These are phyloP conservation scores for Stephanodiscus triporus DNA, from an alignment of 108 stramenopile genomes.

Conservation along the genomic window DNA sequence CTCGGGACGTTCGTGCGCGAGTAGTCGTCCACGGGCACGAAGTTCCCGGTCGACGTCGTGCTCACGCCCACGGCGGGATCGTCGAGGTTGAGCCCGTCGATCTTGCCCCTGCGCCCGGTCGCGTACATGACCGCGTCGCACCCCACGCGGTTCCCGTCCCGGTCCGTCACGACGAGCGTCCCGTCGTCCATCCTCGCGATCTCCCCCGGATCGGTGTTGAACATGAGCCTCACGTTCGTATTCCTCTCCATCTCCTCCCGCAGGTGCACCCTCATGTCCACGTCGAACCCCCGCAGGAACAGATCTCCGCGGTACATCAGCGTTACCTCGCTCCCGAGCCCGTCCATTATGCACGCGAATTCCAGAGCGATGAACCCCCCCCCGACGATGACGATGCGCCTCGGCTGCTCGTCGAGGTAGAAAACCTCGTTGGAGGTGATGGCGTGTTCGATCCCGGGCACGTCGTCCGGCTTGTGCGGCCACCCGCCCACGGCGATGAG, in stretches of 20 bases:
- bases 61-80: slow-evolving; percentile 50
- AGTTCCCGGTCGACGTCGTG: slow-evolving; percentile 22
- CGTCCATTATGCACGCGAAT: slow-evolving; percentile 88
- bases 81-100: slow-evolving; percentile 70
- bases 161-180: slow-evolving; percentile 58
- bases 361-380: slow-evolving; percentile 94
- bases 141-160: slow-evolving; percentile 59
- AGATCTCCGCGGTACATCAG: slow-evolving; percentile 78
- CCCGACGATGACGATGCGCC: slow-evolving; percentile 83
- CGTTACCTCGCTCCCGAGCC: slow-evolving; percentile 82
- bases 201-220: slow-evolving; percentile 69
- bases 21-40: slow-evolving; percentile 66
- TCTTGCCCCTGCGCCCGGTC: slow-evolving; percentile 74
- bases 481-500: slow-evolving; percentile 86
- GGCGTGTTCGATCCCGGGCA: slow-evolving; percentile 84
- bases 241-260: slow-evolving; percentile 69
- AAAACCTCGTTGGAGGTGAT: slow-evolving; percentile 89
- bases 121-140: slow-evolving; percentile 76
- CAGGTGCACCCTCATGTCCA: slow-evolving; percentile 63
- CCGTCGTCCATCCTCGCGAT: slow-evolving; percentile 60
- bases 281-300: slow-evolving; percentile 79
- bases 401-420: slow-evolving; percentile 82
- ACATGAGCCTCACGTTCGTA: slow-evolving; percentile 32
- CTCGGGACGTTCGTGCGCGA: slow-evolving; percentile 62
- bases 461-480: slow-evolving; percentile 66